A percentile compares a stretch with the other conserved stretches of the same genome.
These are phyloP conservation scores for Candida fluviatilis DNA, from an alignment of 805 yeast genomes.

Conservation along the genomic window DNA sequence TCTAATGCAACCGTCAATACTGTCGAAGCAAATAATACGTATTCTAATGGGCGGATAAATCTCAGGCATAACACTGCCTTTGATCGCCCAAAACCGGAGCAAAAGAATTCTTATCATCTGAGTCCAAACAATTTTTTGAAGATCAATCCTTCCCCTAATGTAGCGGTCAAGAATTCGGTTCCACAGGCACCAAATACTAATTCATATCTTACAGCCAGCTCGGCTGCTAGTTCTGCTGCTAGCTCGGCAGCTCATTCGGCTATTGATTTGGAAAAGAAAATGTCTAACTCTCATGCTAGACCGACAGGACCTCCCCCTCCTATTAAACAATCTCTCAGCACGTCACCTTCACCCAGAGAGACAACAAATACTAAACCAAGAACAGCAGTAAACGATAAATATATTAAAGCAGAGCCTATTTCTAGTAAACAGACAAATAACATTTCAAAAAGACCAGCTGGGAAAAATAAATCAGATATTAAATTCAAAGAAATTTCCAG, in stretches of 20 bases:
- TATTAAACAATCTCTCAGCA: no score
- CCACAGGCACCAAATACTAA: slow-evolving; percentile 1
- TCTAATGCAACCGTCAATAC: neutral
- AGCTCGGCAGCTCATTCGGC: no score
- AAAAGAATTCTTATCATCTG: neutral
- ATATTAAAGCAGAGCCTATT: no score
- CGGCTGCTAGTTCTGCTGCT: neutral
- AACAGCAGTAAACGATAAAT: no score
- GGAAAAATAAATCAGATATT: slow-evolving; percentile 10
- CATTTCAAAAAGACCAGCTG: no score
- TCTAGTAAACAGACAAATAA: no score
- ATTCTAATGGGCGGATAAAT: slow-evolving; percentile 4
- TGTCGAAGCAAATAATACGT: neutral
- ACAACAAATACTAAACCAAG: neutral
- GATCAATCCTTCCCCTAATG: neutral
- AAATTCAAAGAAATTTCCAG: slow-evolving; percentile 31
- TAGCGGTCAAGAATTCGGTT: neutral
- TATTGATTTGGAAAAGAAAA: no score
- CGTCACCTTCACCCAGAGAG: neutral
- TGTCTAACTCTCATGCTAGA: no score
- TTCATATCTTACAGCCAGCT: slow-evolving; percentile 2
- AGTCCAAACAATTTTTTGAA: slow-evolving; percentile 1
- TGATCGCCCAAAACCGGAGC: slow-evolving; percentile 6
- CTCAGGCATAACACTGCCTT: slow-evolving; percentile 18
- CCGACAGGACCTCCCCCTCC: no score